Percentiles rank a stretch among this genome's conserved stretches.
Conservation (phyloP, 1,139 yeast species). For the Suhomyces kunorum region DNA sequence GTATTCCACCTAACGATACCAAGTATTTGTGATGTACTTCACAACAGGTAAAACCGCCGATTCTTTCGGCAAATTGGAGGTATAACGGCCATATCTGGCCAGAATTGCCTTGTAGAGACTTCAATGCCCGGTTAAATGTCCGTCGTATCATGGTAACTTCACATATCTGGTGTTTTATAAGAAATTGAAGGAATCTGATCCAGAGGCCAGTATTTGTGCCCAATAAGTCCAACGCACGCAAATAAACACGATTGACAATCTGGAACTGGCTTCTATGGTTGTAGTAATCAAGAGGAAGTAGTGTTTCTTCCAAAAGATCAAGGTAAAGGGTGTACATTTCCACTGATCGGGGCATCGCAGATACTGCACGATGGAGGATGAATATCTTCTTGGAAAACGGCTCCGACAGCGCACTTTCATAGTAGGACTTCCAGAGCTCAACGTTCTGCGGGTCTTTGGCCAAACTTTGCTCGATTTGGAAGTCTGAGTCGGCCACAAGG, state of each 20-base stretch:
- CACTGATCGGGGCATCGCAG: slow-evolving; percentile 47
- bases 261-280: slow-evolving; percentile 31
- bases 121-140: slow-evolving; percentile 55
- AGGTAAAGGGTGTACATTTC: slow-evolving; percentile 61
- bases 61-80: slow-evolving; percentile 49
- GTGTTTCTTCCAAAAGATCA: slow-evolving; percentile 36
- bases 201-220: slow-evolving; percentile 55
- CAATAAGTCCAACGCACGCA: slow-evolving; percentile 46
- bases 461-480: slow-evolving; percentile 42
- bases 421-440: slow-evolving; percentile 57
- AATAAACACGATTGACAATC: slow-evolving; percentile 46
- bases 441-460: slow-evolving; percentile 45
- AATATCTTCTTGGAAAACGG: slow-evolving; percentile 38
- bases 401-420: slow-evolving; percentile 30
- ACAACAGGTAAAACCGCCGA: slow-evolving; percentile 46
- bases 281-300: slow-evolving; percentile 30
- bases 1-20: slow-evolving; percentile 22
- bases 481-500: slow-evolving; percentile 4
- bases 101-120: slow-evolving; percentile 56
- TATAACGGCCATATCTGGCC: slow-evolving; percentile 60
- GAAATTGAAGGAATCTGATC: slow-evolving; percentile 53
- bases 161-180: slow-evolving; percentile 32
- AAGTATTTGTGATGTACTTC: slow-evolving; percentile 48
- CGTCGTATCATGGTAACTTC: slow-evolving; percentile 48
- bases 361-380: slow-evolving; percentile 56